These are phyloP conservation scores for Podospora pseudoanserina DNA, from an alignment of 495 filamentous ascomycete species.

Conservation along the genomic window DNA sequence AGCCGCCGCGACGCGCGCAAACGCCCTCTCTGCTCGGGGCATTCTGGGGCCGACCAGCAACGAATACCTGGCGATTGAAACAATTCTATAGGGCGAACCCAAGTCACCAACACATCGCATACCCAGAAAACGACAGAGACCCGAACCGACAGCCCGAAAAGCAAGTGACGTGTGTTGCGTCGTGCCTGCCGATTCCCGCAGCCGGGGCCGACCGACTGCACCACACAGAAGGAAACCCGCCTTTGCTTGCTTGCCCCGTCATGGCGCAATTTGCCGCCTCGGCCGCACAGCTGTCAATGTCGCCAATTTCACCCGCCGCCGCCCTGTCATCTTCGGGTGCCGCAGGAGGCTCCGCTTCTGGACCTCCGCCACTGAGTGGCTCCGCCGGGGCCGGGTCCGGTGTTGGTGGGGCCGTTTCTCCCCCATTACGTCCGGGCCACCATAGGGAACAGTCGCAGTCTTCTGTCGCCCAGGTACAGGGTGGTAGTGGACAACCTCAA, in stretches of 20 bases:
- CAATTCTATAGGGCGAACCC: slow-evolving; percentile 4
- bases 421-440: slow-evolving; percentile 13
- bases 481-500: not conserved
- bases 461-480: slow-evolving; percentile 7
- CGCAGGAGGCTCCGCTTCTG: slow-evolving; percentile 21
- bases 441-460: slow-evolving; percentile 12
- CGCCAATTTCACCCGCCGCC: slow-evolving; percentile 30
- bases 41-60: slow-evolving; percentile 7
- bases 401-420: slow-evolving; percentile 5
- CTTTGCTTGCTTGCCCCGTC: slow-evolving; percentile 10
- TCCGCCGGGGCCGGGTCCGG: slow-evolving; percentile 16
- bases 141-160: not conserved
- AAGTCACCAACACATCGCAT: not conserved
- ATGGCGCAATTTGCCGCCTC: slow-evolving; percentile 34
- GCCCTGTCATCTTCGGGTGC: slow-evolving; percentile 22
- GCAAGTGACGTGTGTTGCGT: not conserved
- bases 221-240: no score
- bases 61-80: not conserved
- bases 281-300: slow-evolving; percentile 26
- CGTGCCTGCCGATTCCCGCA: not conserved
- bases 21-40: not conserved
- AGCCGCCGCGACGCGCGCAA: slow-evolving; percentile 23
- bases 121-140: not conserved
- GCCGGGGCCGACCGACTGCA: not conserved
- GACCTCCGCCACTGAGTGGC: slow-evolving; percentile 19